These are phyloP conservation scores for Colletotrichum viniferum DNA, from an alignment of 2,329 filamentous ascomycete species.

Conservation along the genomic window DNA sequence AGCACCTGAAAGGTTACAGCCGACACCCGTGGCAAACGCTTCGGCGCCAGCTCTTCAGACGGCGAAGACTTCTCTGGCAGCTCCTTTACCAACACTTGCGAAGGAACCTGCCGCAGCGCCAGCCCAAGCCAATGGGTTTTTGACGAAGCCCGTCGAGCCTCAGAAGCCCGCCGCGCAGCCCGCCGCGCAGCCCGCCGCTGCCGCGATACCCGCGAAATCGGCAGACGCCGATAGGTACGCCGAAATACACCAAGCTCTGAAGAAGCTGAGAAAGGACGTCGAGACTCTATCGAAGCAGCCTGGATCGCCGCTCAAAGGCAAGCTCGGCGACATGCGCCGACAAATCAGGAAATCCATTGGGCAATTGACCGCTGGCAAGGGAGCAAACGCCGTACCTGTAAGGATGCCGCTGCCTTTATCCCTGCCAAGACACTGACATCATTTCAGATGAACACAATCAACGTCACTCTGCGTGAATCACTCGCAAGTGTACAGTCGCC, in stretches of 20 bases:
- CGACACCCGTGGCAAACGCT: neutral
- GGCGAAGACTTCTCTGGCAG: slow-evolving; percentile 21
- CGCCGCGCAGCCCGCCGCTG: neutral
- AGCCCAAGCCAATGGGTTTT: neutral
- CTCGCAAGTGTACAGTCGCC: slow-evolving; percentile 56
- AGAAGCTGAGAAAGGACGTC: slow-evolving; percentile 66
- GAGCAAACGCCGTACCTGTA: slow-evolving; percentile 56
- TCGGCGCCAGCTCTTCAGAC: slow-evolving; percentile 17
- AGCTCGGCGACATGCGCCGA: slow-evolving; percentile 74
- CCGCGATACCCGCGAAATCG: neutral
- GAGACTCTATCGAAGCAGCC: slow-evolving; percentile 57
- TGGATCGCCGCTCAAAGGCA: slow-evolving; percentile 60
- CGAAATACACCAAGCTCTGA: slow-evolving; percentile 72
- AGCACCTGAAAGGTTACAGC: slow-evolving; percentile 10
- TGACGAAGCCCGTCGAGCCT: slow-evolving; percentile 8
- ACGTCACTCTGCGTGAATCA: slow-evolving; percentile 56
- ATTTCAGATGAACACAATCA: slow-evolving; percentile 49
- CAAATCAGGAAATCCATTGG: slow-evolving; percentile 75
- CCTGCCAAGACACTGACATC: slow-evolving; percentile 4
- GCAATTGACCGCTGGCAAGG: slow-evolving; percentile 71
- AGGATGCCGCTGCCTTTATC: slow-evolving; percentile 23
- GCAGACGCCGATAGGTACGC: slow-evolving; percentile 47
- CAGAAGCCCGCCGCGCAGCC: slow-evolving; percentile 4
- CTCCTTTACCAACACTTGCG: neutral
- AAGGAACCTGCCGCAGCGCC: slow-evolving; percentile 5